Conservation (phyloP, 2,329 filamentous ascomycete species). For the Sarocladium brachiariae region DNA sequence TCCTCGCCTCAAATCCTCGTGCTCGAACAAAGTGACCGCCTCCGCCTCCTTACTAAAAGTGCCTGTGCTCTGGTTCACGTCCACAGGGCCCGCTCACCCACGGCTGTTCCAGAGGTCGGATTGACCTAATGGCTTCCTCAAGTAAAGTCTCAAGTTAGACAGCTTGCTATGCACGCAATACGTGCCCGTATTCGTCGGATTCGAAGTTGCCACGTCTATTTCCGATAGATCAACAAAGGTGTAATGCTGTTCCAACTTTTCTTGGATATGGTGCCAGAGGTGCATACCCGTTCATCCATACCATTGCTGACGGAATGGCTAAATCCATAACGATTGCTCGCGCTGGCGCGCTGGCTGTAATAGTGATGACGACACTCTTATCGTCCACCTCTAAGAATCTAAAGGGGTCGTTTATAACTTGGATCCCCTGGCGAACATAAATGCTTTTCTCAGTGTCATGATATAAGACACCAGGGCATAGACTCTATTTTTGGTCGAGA, state of each 20-base stretch:
- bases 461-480: too few relatives aligned
- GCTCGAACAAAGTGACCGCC: too few relatives aligned
- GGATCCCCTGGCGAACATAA: background rate
- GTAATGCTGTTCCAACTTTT: background rate
- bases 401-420: background rate
- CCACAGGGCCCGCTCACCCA: too few relatives aligned
- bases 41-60: too few relatives aligned
- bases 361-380: background rate
- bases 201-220: background rate
- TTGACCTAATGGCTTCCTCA: background rate
- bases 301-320: background rate
- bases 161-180: background rate
- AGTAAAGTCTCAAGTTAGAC: background rate
- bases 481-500: too few relatives aligned
- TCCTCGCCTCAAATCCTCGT: too few relatives aligned
- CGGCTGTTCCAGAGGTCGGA: too few relatives aligned
- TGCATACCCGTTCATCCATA: background rate
- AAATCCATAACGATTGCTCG: background rate
- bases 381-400: background rate
- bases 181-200: background rate
- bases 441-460: background rate
- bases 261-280: background rate
- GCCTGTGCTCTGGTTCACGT: too few relatives aligned
- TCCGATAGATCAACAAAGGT: background rate
- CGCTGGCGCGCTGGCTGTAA: background rate